Evolutionary conservation across 2,329 filamentous ascomycete species (phyloP).

Genomic region (Neoscytalidium dimidiatum): DNA sequence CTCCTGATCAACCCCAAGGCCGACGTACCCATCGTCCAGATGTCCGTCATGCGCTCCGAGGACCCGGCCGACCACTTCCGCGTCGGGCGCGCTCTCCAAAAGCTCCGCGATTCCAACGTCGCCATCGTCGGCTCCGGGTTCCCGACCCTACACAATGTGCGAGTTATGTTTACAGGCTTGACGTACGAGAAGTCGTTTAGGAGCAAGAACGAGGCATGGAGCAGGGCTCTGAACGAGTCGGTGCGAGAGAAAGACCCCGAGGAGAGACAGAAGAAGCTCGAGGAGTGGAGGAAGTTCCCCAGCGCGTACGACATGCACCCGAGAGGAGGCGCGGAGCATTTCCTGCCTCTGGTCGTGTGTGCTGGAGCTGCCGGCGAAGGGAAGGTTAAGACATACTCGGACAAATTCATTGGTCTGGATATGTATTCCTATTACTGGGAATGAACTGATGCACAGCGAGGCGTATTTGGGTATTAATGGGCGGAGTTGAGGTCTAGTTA

Average conservation of each 20-base stretch:
- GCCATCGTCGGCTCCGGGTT: conserved; percentile 63
- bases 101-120: conserved; percentile 55
- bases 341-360: conserved; percentile 60
- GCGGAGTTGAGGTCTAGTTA: not conserved
- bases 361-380: conserved; percentile 52
- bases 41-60: conserved; percentile 58
- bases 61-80: conserved; percentile 51
- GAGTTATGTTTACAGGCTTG: conserved; percentile 45
- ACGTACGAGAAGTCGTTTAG: conserved; percentile 33
- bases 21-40: conserved; percentile 57
- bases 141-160: conserved; percentile 59
- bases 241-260: conserved; percentile 38
- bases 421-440: conserved; percentile 61
- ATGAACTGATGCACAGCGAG: conserved; percentile 12
- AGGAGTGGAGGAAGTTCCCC: conserved; percentile 52
- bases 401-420: conserved; percentile 51
- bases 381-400: conserved; percentile 48
- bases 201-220: conserved; percentile 47
- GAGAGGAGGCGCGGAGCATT: conserved; percentile 57
- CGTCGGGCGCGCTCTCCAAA: conserved; percentile 55
- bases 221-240: conserved; percentile 45
- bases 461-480: not conserved
- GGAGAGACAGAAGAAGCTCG: conserved; percentile 45
- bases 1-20: conserved; percentile 56
- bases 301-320: conserved; percentile 58